Evolutionary conservation across 1,284 basidiomycete genomes (phyloP).

Genomic region (Papiliotrema laurentii): DNA sequence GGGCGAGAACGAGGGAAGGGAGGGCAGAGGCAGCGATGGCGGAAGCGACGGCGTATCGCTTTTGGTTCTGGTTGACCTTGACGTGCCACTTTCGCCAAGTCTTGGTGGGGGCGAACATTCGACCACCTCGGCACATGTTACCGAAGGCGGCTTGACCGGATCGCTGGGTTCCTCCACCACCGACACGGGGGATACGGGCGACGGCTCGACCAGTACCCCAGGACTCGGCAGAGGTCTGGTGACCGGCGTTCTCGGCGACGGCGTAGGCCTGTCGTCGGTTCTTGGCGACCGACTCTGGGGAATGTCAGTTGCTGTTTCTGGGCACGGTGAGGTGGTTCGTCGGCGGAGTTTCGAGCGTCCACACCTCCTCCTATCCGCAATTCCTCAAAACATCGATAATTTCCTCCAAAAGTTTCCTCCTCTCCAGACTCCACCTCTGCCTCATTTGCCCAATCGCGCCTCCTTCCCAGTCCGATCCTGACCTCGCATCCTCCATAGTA

Average conservation of each 20-base stretch:
- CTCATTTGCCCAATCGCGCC: too few species aligned
- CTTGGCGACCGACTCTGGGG: constrained; percentile 96
- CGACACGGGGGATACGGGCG: constrained; percentile 99
- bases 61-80: constrained; percentile 99
- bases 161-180: constrained; percentile 97
- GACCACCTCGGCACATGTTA: constrained; percentile 99
- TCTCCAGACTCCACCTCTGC: too few species aligned
- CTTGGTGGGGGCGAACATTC: constrained; percentile 99
- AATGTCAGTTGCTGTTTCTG: constrained; percentile 5
- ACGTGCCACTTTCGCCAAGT: constrained; percentile 99
- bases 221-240: constrained; percentile 92
- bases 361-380: not conserved
- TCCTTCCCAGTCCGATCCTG: not conserved
- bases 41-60: constrained; percentile 95
- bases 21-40: constrained; percentile 97
- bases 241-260: constrained; percentile 95
- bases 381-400: not conserved
- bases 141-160: constrained; percentile 99
- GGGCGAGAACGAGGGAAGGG: constrained; percentile 96
- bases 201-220: constrained; percentile 99
- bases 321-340: too few species aligned
- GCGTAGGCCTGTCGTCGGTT: constrained; percentile 98
- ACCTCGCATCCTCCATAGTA: not conserved
- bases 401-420: not conserved
- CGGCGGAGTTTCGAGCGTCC: too few species aligned